Evolutionary conservation across 2,329 filamentous ascomycete species (phyloP), one percentile per base, ranked within the genome.

Genomic region (Arthrobotrys iridis): DNA sequence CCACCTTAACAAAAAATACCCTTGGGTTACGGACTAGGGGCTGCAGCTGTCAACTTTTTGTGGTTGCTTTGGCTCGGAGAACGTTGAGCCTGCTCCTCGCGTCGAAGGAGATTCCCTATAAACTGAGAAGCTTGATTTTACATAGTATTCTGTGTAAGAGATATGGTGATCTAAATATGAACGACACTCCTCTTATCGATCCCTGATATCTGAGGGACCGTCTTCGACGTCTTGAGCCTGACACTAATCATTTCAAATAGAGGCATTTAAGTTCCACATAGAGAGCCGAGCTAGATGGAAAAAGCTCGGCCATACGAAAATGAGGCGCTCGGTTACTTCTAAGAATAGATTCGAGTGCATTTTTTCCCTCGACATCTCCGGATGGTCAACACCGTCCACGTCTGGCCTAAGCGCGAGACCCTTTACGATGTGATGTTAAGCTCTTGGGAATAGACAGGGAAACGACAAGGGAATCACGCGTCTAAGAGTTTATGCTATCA

Each of bases 381-480:
- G 30, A 60, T 57, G 35, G 30, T 57, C 60, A 63, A 66, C 33
- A 66, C 52, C 20, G 52, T 40, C 50, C 55, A 62, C 43, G 70
- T 67, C 62, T 63, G 62, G 55, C 45, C 70, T 74, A 74, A 74
- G 70, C 70, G 70, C 70, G 70, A 64, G 62, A 57, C 62, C 67
- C 55, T 74, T 67, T 58, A 48, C 57, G 62, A 74, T 67, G 55
- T 41, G 24, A 41, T 48, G 60, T 66, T 63, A 66, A 62, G 45
- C 62, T 66, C 62, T 30, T 28, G 52, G n/a, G 52, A 46, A 43
- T 26, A 41, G 40, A 58, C 70, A 74, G 70, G 70, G 70, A 73
- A 74, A 66, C 63, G 70, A 74, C 70, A 74, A 74, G 70, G 70
- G 70, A 74, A 74, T 74, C 70, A 74, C 70, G 70, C 70, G 70